Evolutionary conservation across 805 yeast genomes (phyloP).

Genomic region (Candida andamanensis): DNA sequence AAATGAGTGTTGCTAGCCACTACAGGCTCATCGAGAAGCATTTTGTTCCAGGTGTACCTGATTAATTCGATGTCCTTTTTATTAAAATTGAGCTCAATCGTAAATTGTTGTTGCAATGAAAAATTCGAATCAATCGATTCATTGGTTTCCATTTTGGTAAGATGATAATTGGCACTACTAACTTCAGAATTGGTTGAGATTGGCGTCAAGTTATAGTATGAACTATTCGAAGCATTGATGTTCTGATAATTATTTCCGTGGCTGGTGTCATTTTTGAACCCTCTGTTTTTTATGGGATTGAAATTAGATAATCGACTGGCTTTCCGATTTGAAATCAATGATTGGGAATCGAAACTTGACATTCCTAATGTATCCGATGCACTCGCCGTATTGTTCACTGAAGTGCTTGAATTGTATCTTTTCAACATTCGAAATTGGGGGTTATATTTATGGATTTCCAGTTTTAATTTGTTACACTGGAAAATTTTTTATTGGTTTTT

Average conservation of each 20-base stretch:
- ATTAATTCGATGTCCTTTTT: constrained; percentile 40
- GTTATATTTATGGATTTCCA: too few relatives aligned
- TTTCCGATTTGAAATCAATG: constrained; percentile 5
- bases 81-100: constrained; percentile 17
- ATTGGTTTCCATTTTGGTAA: constrained; percentile 20
- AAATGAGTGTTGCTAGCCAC: constrained; percentile 10
- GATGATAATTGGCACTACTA: constrained; percentile 15
- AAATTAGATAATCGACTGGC: constrained; percentile 12
- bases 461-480: too few relatives aligned
- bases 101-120: constrained; percentile 12
- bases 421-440: too few relatives aligned
- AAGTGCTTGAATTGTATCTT: too few relatives aligned
- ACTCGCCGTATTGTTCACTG: too few relatives aligned
- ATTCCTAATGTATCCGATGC: too few relatives aligned
- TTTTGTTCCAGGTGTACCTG: constrained; percentile 44
- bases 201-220: constrained; percentile 11
- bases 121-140: constrained; percentile 19
- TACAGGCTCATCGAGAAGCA: constrained; percentile 34
- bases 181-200: constrained; percentile 4
- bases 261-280: constrained; percentile 1
- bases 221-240: constrained; percentile 2
- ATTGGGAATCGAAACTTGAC: constrained; percentile 4
- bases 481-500: too few relatives aligned
- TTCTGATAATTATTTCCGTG: too few relatives aligned
- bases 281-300: constrained; percentile 12